Conservation (phyloP, 176 grass and related monocot genomes). For the Carex scoparia region DNA sequence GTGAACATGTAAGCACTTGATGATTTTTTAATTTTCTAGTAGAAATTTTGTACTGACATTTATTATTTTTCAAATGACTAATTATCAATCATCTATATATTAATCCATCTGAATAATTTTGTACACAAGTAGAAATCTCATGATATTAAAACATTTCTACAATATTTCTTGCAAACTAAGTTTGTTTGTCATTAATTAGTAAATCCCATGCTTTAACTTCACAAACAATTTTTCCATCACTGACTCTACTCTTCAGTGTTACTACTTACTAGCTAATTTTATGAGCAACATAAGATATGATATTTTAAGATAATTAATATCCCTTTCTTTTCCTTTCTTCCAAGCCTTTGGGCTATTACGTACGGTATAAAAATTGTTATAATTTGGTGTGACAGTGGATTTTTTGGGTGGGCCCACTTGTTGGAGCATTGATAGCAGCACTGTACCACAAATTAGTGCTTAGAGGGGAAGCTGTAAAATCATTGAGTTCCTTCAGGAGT, state of each 20-base stretch:
- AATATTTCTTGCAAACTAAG: not conserved
- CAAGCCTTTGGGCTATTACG: not conserved
- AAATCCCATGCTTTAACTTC: not conserved
- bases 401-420: slow-evolving; percentile 72
- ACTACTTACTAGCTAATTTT: not conserved
- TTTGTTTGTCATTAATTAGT: not conserved
- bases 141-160: not conserved
- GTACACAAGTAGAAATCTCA: not conserved
- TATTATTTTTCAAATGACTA: not conserved
- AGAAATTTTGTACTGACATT: not conserved
- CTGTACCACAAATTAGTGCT: slow-evolving; percentile 64
- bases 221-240: not conserved
- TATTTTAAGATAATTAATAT: not conserved
- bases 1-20: slow-evolving; percentile 42
- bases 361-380: not conserved
- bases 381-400: slow-evolving; percentile 55
- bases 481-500: slow-evolving; percentile 57
- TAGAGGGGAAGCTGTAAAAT: slow-evolving; percentile 37
- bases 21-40: not conserved
- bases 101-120: not conserved
- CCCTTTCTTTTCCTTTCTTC: not conserved
- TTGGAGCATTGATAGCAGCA: slow-evolving; percentile 57
- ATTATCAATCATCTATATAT: not conserved
- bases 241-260: not conserved
- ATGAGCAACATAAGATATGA: not conserved